Base-by-base conservation (phyloP, 768 basidiomycete genomes). In the Inosperma sp. region DNA sequence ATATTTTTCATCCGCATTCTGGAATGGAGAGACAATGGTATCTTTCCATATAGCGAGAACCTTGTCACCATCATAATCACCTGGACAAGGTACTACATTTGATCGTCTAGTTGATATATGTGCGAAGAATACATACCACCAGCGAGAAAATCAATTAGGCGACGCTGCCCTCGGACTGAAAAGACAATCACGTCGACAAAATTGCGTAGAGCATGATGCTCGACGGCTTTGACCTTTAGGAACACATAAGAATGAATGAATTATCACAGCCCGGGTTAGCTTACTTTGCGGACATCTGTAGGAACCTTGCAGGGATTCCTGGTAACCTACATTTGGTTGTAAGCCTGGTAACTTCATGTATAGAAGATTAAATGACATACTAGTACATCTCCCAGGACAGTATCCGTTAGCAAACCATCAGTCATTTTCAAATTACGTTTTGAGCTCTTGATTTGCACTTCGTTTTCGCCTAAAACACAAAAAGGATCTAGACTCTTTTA, bases 21-120 rank as follows among this genome's bases (percentile, higher is more conserved):
- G 55, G 63, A 89, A 89, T 3, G 52, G 26, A 5, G 59, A 22
- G 10, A 86, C 81, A n/a, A 88, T 69, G 3, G 62, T 54, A 0
- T 72, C 73, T 12, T 78, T 66, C 81, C 82, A 87, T n/a, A 83
- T 79, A 1, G 76, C 76, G 7, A 74, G 59, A 3, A 73, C 73
- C 7, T 72, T 79, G 53, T 86, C 85, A 3, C 86, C 86, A 56
- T 87, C 86, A 53, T 85, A 87, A 56, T 87, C 86, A 31, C 84
- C 84, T 80, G 36, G n/a, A n/a, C 21, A 45, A 37, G 22, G 34
- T 7, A 16, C 17, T 43, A 37, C 6, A 9, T 39, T 37, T 17
- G 39, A 45, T 19, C 13, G 9, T 9, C 30, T 33, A 19, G 21
- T 2, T 13, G n/a, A n/a, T 7, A 14, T 14, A 21, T 17, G 9